Conservation (phyloP, 23 red algal genomes). For the Chondrus crispus region DNA sequence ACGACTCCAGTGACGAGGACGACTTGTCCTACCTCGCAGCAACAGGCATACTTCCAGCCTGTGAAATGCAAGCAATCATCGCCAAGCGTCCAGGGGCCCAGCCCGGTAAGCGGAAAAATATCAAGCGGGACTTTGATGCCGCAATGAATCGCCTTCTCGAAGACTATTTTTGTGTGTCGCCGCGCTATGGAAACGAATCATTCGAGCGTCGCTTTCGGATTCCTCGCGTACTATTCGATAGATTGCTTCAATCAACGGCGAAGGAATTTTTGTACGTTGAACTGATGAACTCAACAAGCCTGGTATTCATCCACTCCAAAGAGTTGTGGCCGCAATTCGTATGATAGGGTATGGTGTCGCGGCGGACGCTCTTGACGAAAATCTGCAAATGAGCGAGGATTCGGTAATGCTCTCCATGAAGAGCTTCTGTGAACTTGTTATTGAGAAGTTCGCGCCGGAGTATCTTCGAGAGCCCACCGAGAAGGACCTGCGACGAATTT, state of each 20-base stretch:
- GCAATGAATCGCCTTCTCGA: neutral
- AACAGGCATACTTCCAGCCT: neutral
- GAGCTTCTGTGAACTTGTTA: neutral
- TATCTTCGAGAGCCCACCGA: neutral
- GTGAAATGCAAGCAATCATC: neutral
- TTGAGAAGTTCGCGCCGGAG: neutral
- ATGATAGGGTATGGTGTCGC: neutral
- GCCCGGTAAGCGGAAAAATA: neutral
- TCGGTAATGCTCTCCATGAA: neutral
- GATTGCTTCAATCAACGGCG: neutral
- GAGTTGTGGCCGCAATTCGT: neutral
- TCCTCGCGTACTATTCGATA: neutral
- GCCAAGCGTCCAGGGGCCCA: neutral
- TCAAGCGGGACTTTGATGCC: neutral
- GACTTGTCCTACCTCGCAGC: neutral
- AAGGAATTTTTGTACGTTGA: neutral
- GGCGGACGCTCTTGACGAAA: neutral
- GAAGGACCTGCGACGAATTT: neutral
- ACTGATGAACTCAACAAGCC: neutral
- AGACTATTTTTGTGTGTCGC: neutral
- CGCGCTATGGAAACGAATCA: neutral
- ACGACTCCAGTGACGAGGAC: neutral
- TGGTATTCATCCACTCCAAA: neutral
- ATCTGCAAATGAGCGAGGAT: neutral
- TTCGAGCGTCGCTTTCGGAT: conserved; percentile 40